These are phyloP conservation scores for Ascochyta koolunga DNA, from an alignment of 2,329 filamentous ascomycete species.

Conservation along the genomic window DNA sequence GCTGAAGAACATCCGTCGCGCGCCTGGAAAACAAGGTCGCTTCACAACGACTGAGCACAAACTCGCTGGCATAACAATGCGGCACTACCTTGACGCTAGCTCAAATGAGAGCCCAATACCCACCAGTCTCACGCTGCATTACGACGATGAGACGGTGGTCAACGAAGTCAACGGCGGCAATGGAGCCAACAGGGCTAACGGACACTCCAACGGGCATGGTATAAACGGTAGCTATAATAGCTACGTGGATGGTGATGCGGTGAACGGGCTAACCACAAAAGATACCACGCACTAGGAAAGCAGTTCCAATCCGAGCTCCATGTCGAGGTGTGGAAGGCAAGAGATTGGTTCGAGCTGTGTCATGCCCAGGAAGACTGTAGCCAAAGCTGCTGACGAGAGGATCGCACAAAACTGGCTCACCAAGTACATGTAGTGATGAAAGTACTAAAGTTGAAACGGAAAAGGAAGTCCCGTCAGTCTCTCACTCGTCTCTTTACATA, in stretches of 20 bases:
- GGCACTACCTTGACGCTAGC: conserved; percentile 57
- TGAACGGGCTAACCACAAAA: conserved; percentile 13
- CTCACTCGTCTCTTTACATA: conserved; percentile 1
- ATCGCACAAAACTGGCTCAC: background rate
- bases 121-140: conserved; percentile 34
- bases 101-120: conserved; percentile 54
- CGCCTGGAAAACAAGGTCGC: conserved; percentile 37
- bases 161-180: conserved; percentile 13
- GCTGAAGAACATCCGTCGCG: conserved; percentile 40
- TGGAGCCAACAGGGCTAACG: conserved; percentile 12
- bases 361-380: background rate
- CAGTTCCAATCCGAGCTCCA: background rate
- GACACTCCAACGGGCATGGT: conserved; percentile 10
- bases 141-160: conserved; percentile 27
- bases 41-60: conserved; percentile 55
- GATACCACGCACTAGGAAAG: conserved; percentile 2
- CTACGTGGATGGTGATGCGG: conserved; percentile 11
- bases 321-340: background rate
- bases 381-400: background rate
- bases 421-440: background rate
- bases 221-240: conserved; percentile 13
- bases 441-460: background rate
- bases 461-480: too few species aligned
- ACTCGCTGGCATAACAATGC: conserved; percentile 56
- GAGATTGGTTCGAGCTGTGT: background rate